These are phyloP conservation scores for Nakazawaea pomicola DNA, from an alignment of 805 yeast species.

Conservation along the genomic window DNA sequence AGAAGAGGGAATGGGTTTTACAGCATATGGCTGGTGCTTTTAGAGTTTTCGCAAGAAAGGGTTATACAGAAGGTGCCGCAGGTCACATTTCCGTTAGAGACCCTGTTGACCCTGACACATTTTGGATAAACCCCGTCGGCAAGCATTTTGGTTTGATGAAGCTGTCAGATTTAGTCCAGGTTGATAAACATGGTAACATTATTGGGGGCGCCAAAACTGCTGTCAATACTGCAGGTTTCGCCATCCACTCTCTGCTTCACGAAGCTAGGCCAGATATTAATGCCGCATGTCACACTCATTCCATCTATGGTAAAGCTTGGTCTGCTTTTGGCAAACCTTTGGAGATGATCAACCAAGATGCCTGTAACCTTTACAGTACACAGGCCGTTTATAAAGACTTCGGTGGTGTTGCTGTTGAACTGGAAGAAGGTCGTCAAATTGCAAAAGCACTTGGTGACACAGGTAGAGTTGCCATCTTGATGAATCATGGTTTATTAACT, in stretches of 20 bases:
- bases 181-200: slow-evolving; percentile 57
- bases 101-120: slow-evolving; percentile 73
- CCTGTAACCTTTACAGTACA: slow-evolving; percentile 56
- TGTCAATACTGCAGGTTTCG: slow-evolving; percentile 66
- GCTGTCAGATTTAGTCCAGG: slow-evolving; percentile 60
- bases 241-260: slow-evolving; percentile 64
- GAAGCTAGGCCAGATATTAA: slow-evolving; percentile 64
- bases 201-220: slow-evolving; percentile 54
- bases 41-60: slow-evolving; percentile 75
- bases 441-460: slow-evolving; percentile 56
- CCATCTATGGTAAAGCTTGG: slow-evolving; percentile 59
- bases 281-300: slow-evolving; percentile 72
- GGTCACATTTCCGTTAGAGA: slow-evolving; percentile 87
- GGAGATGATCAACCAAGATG: slow-evolving; percentile 81
- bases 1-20: slow-evolving; percentile 48
- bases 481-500: slow-evolving; percentile 70
- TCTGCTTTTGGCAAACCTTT: slow-evolving; percentile 60
- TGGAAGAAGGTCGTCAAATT: slow-evolving; percentile 55
- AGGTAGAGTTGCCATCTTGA: slow-evolving; percentile 54
- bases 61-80: slow-evolving; percentile 72
- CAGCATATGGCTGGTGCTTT: slow-evolving; percentile 86
- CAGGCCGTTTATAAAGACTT: slow-evolving; percentile 65
- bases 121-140: slow-evolving; percentile 90
- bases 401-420: slow-evolving; percentile 76
- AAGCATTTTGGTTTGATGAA: slow-evolving; percentile 60